Conservation (phyloP, 179 eudicot species). For the Sideroxylon spinosum region DNA sequence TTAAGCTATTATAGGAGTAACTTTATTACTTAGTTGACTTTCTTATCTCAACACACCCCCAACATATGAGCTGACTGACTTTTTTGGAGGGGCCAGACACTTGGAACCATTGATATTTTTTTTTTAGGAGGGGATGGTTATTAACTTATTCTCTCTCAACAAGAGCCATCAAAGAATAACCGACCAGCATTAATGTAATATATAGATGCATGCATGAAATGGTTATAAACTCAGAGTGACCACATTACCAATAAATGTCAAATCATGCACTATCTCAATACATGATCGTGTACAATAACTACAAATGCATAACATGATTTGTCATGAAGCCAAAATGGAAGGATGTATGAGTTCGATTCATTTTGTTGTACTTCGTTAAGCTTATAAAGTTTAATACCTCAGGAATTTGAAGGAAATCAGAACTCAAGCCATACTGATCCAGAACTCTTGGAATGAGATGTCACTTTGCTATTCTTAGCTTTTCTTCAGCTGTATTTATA, state of each 20-base stretch:
- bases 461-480: constrained; percentile 78
- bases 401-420: constrained; percentile 84
- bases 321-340: constrained; percentile 3
- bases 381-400: constrained; percentile 48
- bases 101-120: too few species aligned
- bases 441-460: constrained; percentile 93
- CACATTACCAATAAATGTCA: neutral
- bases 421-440: constrained; percentile 91
- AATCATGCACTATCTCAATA: neutral
- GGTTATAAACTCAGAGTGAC: neutral
- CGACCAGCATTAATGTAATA: neutral
- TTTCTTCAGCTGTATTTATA: constrained; percentile 97
- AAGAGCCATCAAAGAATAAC: neutral
- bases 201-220: neutral
- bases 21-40: too few species aligned
- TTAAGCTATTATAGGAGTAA: too few species aligned
- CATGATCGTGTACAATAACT: neutral
- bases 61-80: too few species aligned
- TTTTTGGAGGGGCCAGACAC: too few species aligned
- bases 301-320: neutral
- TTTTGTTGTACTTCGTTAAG: too few species aligned
- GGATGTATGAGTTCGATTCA: neutral
- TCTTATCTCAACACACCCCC: too few species aligned
- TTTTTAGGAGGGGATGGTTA: too few species aligned
- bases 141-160: neutral